Evolutionary conservation across 345 rosid genomes (phyloP), one percentile per base, ranked within the genome.

Genomic region (Eucalyptus tenuipes): DNA sequence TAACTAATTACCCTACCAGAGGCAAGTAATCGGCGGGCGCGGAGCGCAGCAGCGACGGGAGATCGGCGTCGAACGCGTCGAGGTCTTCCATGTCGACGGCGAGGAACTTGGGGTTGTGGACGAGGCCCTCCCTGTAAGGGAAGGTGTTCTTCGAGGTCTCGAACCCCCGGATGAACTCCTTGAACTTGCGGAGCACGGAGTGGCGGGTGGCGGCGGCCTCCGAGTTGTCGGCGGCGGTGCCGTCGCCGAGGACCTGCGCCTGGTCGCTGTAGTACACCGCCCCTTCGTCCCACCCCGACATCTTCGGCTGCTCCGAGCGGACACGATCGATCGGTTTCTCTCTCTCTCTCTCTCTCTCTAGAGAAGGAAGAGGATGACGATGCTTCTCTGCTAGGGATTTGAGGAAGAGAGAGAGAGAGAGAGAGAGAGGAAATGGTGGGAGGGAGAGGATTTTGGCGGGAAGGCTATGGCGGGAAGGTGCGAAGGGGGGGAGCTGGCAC

Each of bases 261-360:
- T 96, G 98, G 91, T 96, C 97, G 92, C 99, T 98, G 96, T 92
- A 98, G 94, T 94, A 94, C 37, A 98, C 96, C 18, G 95, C 96
- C 61, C 98, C 99, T 90, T 94, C 99, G 88, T 97, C 97, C 99
- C 99, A 94, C 20, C 98, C 99, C 7, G 98, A 97, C 99, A 97
- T 97, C 50, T 86, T 75, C 47, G 42, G 15, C 84, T 75, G 47
- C 47, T 75, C 47, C 82, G 4, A 75, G 15, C 91, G 68, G 53
- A 20, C 31, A 27, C 88, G 22, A 10, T 87, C 17, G 29, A 55
- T 50, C 87, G 33, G 33, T 2, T 55, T 55, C 86, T 89, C 82
- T 49, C 89, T 25, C 87, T 85, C 81, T 85, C 81, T 61, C 42
- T 84, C 53, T 31, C 52, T 87, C 88, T 44, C 27, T 71, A 18